A percentile compares a stretch with the other conserved stretches of the same genome.
Conservation (phyloP, 306 rosid genomes). For the Quercus robur region DNA sequence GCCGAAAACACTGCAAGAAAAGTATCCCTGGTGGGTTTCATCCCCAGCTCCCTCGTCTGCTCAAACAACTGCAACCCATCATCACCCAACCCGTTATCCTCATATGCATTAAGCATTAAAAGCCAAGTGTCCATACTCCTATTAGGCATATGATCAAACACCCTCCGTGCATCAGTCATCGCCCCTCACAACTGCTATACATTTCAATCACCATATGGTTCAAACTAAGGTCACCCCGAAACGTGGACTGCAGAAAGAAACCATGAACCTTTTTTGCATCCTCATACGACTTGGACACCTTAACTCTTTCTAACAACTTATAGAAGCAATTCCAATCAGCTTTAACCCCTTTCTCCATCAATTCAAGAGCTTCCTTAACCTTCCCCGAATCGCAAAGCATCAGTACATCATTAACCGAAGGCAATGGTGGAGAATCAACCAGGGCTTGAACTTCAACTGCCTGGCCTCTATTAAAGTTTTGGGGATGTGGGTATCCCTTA, state of each 20-base stretch:
- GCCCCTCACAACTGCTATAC: constrained; percentile 68
- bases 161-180: constrained; percentile 79
- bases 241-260: constrained; percentile 66
- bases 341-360: constrained; percentile 77
- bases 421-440: constrained; percentile 16
- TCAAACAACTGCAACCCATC: constrained; percentile 82
- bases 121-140: constrained; percentile 72
- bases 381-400: constrained; percentile 62
- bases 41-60: constrained; percentile 64
- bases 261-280: constrained; percentile 79
- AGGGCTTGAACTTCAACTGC: constrained; percentile 23
- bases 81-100: constrained; percentile 72
- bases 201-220: constrained; percentile 68
- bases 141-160: constrained; percentile 82
- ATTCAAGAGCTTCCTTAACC: constrained; percentile 61
- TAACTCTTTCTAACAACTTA: constrained; percentile 54
- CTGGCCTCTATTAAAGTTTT: constrained; percentile 24
- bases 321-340: constrained; percentile 65
- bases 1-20: constrained; percentile 63
- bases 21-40: constrained; percentile 65
- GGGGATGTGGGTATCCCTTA: constrained; percentile 25
- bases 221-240: constrained; percentile 56
- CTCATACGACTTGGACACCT: constrained; percentile 54
- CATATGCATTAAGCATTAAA: constrained; percentile 68
- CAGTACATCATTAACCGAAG: constrained; percentile 48